Evolutionary conservation across 202 grass and related monocot species (phyloP), one percentile per base, ranked within the genome.

Genomic region (Carex sylvatica): DNA sequence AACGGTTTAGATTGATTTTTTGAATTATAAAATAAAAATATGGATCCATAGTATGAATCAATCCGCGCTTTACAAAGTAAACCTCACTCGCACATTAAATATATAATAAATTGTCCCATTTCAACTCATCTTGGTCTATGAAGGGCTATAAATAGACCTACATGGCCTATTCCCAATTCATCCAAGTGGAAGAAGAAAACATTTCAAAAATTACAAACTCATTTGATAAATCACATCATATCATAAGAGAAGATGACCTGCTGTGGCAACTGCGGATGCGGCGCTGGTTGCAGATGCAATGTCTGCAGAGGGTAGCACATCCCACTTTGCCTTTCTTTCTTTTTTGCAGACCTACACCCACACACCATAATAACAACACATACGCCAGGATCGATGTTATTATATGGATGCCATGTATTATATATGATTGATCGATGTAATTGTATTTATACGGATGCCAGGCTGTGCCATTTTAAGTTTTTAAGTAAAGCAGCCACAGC

Each of bases 161-260:
- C 15, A 16, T 68, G 13, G 44, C 79, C 47, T 68, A 46, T 67
- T 1, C 15, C 35, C 16, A 65, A 82, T 52, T 55, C 79, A 82
- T 69, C 61, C 35, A 26, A 68, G 18, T 51, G 20, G 3, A 30
- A 31, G 64, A 69, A 82, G 20, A 65, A 64, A 40, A 69, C 7
- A 82, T 9, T 19, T 33, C 61, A 55, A 11, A 47, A 26, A 61
- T 20, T 40, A 79, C 16, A 62, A 78, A 47, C 13, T 46, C 59
- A 30, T 6, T 52, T 65, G n/a, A 16, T 53, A 46, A 30, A 26
- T 68, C 79, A 30, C 47, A 68, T 68, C 63, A 66, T 51, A 60
- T 52, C 22, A 55, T 49, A 73, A 86, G 9, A 65, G 59, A 86
- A 70, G 24, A 87, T 91, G 89, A 88, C 89, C 80, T 88, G 86